Evolutionary conservation across 1,139 yeast genomes (phyloP), one percentile per base, ranked within the genome.

Genomic region (Yueomyces sp.): DNA sequence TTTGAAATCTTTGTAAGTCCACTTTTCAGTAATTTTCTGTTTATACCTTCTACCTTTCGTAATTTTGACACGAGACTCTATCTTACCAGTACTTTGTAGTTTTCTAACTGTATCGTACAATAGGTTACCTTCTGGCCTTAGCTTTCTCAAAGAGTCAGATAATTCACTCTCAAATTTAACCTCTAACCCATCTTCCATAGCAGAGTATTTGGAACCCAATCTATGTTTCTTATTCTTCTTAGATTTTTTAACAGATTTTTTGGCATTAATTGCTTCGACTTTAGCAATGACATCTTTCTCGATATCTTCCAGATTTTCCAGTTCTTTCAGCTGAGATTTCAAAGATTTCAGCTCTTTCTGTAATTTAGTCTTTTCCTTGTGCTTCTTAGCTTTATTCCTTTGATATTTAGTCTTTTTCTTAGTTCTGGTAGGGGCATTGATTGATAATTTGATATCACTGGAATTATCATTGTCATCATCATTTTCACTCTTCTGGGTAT

Each of bases 91-190:
- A 48, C 84, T 75, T 66, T 91, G 97, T 51, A 91, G 64, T 46
- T 75, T 76, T 60, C 80, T 72, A 78, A 91, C 80, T 49, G 86
- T 79, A 57, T 89, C 96, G 52, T 81, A 78, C 41, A 86, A 69
- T 46, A 86, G 66, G 57, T 82, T 85, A 27, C 98, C 98, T 66
- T 93, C 98, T 0, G 97, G 94, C 59, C 76, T 83, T 57, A 91
- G 68, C 51, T 80, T 75, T 61, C 96, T 76, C 57, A 93, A 69
- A 30, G 94, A 84, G 53, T 84, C 93, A 31, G 83, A 77, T 50
- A 93, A 72, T 63, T 91, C 98, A 57, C 86, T 91, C 19, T 95
- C 78, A 44, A 93, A 73, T 64, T 91, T 91, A 37, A 91, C 81
- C 57, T 91, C 97, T 44, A 91, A 63, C 32, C 83, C 81, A 37